Evolutionary conservation across 495 filamentous ascomycete genomes (phyloP).

Genomic region (Haplographium delicatum): DNA sequence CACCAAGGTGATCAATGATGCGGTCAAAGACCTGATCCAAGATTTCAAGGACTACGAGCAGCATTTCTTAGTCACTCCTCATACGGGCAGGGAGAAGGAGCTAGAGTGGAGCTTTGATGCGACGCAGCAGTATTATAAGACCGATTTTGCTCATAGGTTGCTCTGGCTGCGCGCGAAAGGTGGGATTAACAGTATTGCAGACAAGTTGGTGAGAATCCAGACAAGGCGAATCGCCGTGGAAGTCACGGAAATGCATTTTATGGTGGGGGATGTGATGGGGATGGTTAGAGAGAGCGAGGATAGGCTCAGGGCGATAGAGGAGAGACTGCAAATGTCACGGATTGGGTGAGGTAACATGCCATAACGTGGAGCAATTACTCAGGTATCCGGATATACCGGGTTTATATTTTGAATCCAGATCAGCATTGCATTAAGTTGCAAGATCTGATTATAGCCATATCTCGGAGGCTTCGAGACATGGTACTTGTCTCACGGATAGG

Average conservation of each 20-base stretch:
- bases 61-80: constrained; percentile 16
- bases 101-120: constrained; percentile 24
- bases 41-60: constrained; percentile 21
- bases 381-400: not conserved
- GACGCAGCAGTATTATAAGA: constrained; percentile 20
- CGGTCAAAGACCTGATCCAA: constrained; percentile 22
- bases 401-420: not conserved
- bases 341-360: constrained; percentile 9
- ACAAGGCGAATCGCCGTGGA: constrained; percentile 23
- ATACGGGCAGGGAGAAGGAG: constrained; percentile 21
- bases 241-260: constrained; percentile 12
- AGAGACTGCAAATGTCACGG: constrained; percentile 18
- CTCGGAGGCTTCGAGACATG: no score
- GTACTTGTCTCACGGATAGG: not conserved
- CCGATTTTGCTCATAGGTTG: constrained; percentile 18
- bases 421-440: no score
- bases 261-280: constrained; percentile 20
- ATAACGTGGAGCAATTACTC: not conserved
- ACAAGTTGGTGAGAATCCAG: constrained; percentile 18
- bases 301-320: constrained; percentile 15
- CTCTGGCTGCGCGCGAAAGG: constrained; percentile 18
- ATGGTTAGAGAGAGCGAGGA: constrained; percentile 15
- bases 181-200: constrained; percentile 15
- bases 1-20: constrained; percentile 20
- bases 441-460: no score